A percentile compares a stretch with the other conserved stretches of the same genome.
These are phyloP conservation scores for Calamus simplicifolius DNA, from an alignment of 176 grass and related monocot species.

Conservation along the genomic window DNA sequence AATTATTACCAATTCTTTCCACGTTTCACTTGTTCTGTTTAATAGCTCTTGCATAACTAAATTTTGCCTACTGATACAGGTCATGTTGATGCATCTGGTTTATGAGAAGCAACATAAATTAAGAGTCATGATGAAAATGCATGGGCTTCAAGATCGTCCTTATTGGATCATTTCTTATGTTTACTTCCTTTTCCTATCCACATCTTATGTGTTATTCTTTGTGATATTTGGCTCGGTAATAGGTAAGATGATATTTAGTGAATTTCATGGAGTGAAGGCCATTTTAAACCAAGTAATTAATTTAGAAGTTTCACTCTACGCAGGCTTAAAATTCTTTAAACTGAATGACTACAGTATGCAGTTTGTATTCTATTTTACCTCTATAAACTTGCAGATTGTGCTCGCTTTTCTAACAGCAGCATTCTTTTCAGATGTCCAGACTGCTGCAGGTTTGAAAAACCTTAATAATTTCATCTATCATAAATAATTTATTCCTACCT, in stretches of 20 bases:
- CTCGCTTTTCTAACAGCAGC: conserved; percentile 37
- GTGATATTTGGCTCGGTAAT: conserved; percentile 45
- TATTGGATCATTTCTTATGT: conserved; percentile 52
- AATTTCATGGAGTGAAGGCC: too few relatives aligned
- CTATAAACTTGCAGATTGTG: conserved; percentile 51
- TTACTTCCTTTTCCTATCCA: conserved; percentile 49
- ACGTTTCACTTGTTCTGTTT: too few relatives aligned
- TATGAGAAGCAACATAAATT: conserved; percentile 61
- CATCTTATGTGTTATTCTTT: conserved; percentile 35
- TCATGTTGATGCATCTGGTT: conserved; percentile 54
- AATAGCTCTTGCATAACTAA: too few relatives aligned
- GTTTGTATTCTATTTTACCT: conserved; percentile 54
- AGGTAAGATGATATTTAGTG: conserved; percentile 24
- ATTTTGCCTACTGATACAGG: conserved; percentile 14
- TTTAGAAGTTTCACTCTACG: too few relatives aligned
- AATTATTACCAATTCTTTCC: too few relatives aligned
- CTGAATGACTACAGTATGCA: conserved; percentile 47
- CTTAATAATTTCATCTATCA: not conserved
- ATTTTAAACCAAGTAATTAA: too few relatives aligned
- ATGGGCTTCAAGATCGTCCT: conserved; percentile 41
- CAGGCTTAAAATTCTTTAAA: conserved; percentile 55
- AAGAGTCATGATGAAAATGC: conserved; percentile 79
- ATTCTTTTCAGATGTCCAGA: conserved; percentile 52
- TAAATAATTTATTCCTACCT: not conserved
- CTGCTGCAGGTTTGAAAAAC: conserved; percentile 33